A percentile compares a stretch with the other conserved stretches of the same genome.
Conservation (phyloP, 228 moss, liverwort and hornwort species). For the Sphagnum fallax region DNA sequence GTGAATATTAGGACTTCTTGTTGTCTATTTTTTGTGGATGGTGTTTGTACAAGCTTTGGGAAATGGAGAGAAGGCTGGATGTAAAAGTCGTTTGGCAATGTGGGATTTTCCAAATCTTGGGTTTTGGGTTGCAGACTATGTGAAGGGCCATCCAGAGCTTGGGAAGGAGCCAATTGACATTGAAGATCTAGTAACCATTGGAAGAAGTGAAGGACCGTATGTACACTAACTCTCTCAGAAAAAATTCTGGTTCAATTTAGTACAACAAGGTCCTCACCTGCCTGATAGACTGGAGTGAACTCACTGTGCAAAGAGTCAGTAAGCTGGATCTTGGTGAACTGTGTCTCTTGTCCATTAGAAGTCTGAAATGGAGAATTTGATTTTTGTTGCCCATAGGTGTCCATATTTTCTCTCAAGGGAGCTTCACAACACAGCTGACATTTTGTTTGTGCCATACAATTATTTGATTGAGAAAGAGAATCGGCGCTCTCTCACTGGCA, state of each 20-base stretch:
- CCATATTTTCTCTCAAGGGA: constrained; percentile 98
- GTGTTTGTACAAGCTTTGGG: no score
- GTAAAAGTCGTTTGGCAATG: no score
- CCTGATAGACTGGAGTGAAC: no score
- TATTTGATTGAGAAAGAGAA: constrained; percentile 96
- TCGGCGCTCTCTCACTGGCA: constrained; percentile 82
- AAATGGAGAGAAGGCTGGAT: no score
- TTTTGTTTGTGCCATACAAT: constrained; percentile 91
- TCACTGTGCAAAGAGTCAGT: background rate
- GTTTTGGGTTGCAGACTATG: constrained; percentile 50
- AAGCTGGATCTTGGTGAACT: background rate
- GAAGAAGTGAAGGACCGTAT: constrained; percentile 92
- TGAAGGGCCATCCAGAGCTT: constrained; percentile 68
- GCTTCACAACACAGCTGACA: constrained; percentile 84
- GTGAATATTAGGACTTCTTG: background rate
- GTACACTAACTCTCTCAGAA: constrained; percentile 24
- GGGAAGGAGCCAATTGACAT: constrained; percentile 93
- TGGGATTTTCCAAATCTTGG: no score
- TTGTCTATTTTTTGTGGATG: background rate
- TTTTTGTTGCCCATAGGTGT: constrained; percentile 32
- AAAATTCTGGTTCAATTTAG: background rate
- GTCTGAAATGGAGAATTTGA: background rate
- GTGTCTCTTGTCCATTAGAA: background rate
- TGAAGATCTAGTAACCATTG: constrained; percentile 91
- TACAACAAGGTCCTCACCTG: no score